A percentile compares a stretch with the other conserved stretches of the same genome.
These are phyloP conservation scores for Rhizophagus clarus DNA, from an alignment of 192 early-diverging fungal genomes.

Conservation along the genomic window DNA sequence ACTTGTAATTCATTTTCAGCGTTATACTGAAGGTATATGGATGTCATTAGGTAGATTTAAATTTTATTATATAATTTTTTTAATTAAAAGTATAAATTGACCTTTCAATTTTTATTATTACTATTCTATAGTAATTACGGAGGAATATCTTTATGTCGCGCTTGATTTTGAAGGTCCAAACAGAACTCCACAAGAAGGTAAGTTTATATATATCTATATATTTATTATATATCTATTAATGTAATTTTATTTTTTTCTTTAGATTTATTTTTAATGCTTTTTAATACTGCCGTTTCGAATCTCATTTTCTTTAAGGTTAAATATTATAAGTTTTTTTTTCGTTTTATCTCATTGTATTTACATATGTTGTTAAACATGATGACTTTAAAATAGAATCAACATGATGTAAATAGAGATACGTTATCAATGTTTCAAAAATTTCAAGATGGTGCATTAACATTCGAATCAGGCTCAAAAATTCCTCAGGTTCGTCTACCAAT, in stretches of 20 bases:
- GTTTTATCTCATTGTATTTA: too few relatives aligned
- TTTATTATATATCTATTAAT: too few relatives aligned
- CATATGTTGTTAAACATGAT: not conserved
- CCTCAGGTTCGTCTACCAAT: not conserved
- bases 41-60: slow-evolving; percentile 21
- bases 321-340: not conserved
- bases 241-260: not conserved
- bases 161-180: slow-evolving; percentile 32
- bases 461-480: slow-evolving; percentile 11
- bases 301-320: slow-evolving; percentile 15
- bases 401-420: slow-evolving; percentile 26
- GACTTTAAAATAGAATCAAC: slow-evolving; percentile 10
- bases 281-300: slow-evolving; percentile 16
- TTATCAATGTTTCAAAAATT: slow-evolving; percentile 35
- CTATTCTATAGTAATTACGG: not conserved
- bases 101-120: too few relatives aligned
- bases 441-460: slow-evolving; percentile 20
- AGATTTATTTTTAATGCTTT: slow-evolving; percentile 4
- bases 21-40: slow-evolving; percentile 33
- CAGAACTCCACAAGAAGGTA: slow-evolving; percentile 31
- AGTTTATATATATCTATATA: not conserved
- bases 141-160: slow-evolving; percentile 23
- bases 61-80: not conserved
- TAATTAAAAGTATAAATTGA: not conserved
- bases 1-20: not conserved